Evolutionary conservation across 23 red algal genomes (phyloP), one percentile per base, ranked within the genome.

Genomic region (Gracilaria vermiculophylla): DNA sequence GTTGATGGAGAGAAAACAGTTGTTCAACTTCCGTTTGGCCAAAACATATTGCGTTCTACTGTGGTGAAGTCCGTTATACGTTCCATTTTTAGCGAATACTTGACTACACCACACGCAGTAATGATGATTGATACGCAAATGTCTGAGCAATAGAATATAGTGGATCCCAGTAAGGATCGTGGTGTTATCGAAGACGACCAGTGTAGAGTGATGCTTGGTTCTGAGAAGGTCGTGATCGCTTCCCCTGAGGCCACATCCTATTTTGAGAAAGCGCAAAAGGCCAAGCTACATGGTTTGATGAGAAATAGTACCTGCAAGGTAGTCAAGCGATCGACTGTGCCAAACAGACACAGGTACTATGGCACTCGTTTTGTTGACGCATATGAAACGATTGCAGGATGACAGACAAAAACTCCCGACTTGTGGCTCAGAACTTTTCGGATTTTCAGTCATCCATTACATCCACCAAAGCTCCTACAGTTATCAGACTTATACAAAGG

Each of bases 1-100:
- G 66, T 78, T 28, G 71, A 89, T 10, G 70, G 85, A 6, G 85
- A 89, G 36, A 89, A 52, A n/a, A 50, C 66, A 21, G 54, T 77
- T 25, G 85, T 78, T 5, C 54, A 89, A 65, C 10, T 66, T 4
- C 54, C 53, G 9, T 15, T 2, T 7, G 74, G 71, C 48, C 31
- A 42, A 37, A 42, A 21, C 50, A 69, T 78, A 6, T 89, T 89
- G 51, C 48, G 67, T 21, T 62, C 53, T 1, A 19, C 48, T 45
- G 70, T 65, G 1, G 85, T 89, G 49, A 89, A 89, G 85, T 40
- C 71, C 37, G n/a, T 5, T 36, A 36, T 17, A 15, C 3, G 5
- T 34, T 55, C 52, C 9, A 66, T 2, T 16, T 21, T 34, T 47
- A 5, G 5, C 43, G 43, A 12, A 5, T 47, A n/a, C n/a, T n/a